Evolutionary conservation across 805 yeast species (phyloP).

Genomic region (Candida cerambycidarum): DNA sequence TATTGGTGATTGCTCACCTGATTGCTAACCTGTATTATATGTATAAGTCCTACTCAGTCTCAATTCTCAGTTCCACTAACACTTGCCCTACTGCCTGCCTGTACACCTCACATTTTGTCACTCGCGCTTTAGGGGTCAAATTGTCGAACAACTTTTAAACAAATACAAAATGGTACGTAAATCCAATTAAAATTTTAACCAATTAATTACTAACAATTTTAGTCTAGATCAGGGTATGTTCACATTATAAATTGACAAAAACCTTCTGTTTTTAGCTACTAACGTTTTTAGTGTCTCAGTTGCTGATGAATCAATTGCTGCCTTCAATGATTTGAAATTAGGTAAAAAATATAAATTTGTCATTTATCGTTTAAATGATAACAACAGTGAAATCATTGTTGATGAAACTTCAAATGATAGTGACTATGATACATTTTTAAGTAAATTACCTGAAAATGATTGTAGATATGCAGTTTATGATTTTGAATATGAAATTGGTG

Average conservation of each 20-base stretch:
- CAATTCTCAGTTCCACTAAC: no score
- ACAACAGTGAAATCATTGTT: slow-evolving; percentile 88
- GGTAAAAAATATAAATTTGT: slow-evolving; percentile 87
- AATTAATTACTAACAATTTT: slow-evolving; percentile 16
- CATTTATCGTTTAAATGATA: slow-evolving; percentile 76
- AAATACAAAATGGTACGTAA: slow-evolving; percentile 12
- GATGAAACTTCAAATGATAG: slow-evolving; percentile 73
- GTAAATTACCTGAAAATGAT: slow-evolving; percentile 90
- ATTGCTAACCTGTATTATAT: no score
- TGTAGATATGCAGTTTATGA: slow-evolving; percentile 96
- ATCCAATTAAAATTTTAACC: background rate
- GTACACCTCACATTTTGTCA: background rate
- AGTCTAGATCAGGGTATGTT: slow-evolving; percentile 37
- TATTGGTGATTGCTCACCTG: no score
- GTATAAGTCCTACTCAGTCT: no score
- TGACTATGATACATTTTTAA: slow-evolving; percentile 84
- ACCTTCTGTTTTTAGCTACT: slow-evolving; percentile 1
- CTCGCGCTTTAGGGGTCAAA: slow-evolving; percentile 10
- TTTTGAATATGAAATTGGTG: slow-evolving; percentile 88
- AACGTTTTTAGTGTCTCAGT: slow-evolving; percentile 40
- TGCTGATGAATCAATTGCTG: slow-evolving; percentile 82
- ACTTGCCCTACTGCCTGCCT: no score
- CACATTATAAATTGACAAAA: background rate
- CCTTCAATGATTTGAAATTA: slow-evolving; percentile 94
- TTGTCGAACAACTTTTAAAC: slow-evolving; percentile 5